These are phyloP conservation scores for Diaporthe sp. DNA, from an alignment of 2,329 filamentous ascomycete genomes.

Conservation along the genomic window DNA sequence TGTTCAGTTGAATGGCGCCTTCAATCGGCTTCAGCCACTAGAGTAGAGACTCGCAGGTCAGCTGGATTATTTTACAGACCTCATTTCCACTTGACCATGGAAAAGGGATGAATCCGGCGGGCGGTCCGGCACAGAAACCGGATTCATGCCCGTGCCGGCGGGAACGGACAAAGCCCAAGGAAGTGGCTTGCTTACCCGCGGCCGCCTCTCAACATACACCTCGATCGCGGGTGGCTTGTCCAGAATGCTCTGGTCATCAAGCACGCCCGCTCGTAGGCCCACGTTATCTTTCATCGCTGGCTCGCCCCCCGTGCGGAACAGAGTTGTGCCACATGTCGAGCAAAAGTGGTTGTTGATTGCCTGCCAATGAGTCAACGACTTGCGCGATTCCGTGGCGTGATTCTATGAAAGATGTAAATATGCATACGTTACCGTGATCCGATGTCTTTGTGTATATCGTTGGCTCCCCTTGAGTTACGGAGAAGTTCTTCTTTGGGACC, in stretches of 20 bases:
- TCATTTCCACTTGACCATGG: neutral
- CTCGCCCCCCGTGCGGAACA: neutral
- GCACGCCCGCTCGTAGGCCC: neutral
- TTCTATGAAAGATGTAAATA: too few species aligned
- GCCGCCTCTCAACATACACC: neutral
- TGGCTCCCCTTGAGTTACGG: too few species aligned
- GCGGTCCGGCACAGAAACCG: neutral
- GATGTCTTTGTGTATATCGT: too few species aligned
- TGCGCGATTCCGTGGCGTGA: too few species aligned
- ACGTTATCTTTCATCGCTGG: conserved; percentile 1
- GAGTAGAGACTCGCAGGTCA: neutral
- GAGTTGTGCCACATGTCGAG: neutral
- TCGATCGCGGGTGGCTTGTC: neutral
- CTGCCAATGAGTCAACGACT: neutral
- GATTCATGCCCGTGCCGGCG: neutral
- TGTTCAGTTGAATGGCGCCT: neutral
- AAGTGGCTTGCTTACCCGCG: neutral
- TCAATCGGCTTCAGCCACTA: neutral
- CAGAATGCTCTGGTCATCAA: neutral
- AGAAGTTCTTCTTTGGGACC: too few species aligned
- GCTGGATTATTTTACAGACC: neutral
- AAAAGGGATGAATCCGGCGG: neutral
- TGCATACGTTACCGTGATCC: too few species aligned
- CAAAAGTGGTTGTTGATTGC: neutral
- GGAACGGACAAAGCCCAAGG: neutral